Percentiles rank a stretch among this genome's conserved stretches.
Conservation (phyloP, 1,139 yeast genomes). For the Suhomyces bolitotheri region DNA sequence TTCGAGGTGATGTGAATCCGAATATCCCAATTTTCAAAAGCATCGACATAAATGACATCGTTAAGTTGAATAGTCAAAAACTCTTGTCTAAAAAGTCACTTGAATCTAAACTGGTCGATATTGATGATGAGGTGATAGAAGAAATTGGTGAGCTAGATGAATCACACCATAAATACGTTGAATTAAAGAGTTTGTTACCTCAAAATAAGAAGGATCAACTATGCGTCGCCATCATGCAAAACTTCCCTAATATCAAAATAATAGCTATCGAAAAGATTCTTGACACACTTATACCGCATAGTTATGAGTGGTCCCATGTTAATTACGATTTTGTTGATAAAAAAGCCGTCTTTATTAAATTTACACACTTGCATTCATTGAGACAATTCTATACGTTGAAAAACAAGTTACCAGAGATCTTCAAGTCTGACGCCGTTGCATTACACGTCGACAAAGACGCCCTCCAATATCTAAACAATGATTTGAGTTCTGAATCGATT, state of each 20-base stretch:
- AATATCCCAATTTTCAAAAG: conserved; percentile 24
- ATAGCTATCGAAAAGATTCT: conserved; percentile 29
- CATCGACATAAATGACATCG: conserved; percentile 26
- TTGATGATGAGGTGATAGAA: conserved; percentile 17
- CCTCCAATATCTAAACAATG: conserved; percentile 1
- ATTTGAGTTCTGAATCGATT: neutral
- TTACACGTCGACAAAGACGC: conserved; percentile 17
- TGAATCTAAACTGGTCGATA: conserved; percentile 9
- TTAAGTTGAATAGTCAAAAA: conserved; percentile 26
- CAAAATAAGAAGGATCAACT: conserved; percentile 39
- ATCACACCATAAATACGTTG: conserved; percentile 17
- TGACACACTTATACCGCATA: conserved; percentile 4
- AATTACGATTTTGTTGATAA: conserved; percentile 30
- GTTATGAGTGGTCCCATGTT: conserved; percentile 31
- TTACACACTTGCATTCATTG: conserved; percentile 16
- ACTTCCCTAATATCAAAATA: conserved; percentile 34
- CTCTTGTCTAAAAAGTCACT: conserved; percentile 15
- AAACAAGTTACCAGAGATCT: conserved; percentile 3
- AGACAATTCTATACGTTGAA: conserved; percentile 17
- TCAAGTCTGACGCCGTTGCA: conserved; percentile 7
- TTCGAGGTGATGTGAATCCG: conserved; percentile 9
- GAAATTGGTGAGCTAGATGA: conserved; percentile 3
- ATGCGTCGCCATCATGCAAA: conserved; percentile 33
- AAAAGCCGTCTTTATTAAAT: conserved; percentile 30
- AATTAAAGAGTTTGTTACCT: conserved; percentile 32